Evolutionary conservation across 371 early-diverging fungal species (phyloP).

Genomic region (Dinochytrium kinnereticum): DNA sequence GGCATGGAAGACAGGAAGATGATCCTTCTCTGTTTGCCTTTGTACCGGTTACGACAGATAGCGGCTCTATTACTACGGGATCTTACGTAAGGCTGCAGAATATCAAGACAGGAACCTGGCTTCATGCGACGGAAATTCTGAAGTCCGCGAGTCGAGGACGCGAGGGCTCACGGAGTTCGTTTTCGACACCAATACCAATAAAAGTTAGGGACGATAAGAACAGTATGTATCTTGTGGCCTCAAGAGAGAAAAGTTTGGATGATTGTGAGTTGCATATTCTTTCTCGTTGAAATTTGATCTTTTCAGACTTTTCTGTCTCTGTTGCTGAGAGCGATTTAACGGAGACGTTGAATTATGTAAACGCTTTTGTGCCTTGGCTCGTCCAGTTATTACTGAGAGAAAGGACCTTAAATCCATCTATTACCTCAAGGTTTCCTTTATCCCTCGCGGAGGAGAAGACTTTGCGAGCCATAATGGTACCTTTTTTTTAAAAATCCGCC

Average conservation of each 20-base stretch:
- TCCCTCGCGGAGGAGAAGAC: constrained; percentile 24
- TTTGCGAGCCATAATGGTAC: constrained; percentile 21
- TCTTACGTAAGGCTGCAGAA: constrained; percentile 57
- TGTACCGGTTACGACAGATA: constrained; percentile 45
- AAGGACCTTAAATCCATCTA: not conserved
- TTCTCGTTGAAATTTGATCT: not conserved
- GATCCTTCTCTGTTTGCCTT: constrained; percentile 52
- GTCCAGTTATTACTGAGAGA: constrained; percentile 16
- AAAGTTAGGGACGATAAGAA: not conserved
- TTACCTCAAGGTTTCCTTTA: constrained; percentile 22
- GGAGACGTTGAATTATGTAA: constrained; percentile 27
- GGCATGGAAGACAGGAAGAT: constrained; percentile 4
- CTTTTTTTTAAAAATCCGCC: too few relatives aligned
- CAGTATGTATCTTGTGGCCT: constrained; percentile 17
- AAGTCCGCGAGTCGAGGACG: not conserved
- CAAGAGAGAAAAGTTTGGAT: constrained; percentile 21
- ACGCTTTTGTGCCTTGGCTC: constrained; percentile 26
- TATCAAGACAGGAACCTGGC: constrained; percentile 57
- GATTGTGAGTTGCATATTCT: constrained; percentile 28
- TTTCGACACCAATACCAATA: not conserved
- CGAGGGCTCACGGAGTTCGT: not conserved
- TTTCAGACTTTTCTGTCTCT: constrained; percentile 35
- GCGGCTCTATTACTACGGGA: constrained; percentile 41
- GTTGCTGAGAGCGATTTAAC: constrained; percentile 20
- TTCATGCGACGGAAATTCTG: constrained; percentile 47